Evolutionary conservation across 169 alveolate species (phyloP).

Genomic region (Cyclospora cayetanensis): DNA sequence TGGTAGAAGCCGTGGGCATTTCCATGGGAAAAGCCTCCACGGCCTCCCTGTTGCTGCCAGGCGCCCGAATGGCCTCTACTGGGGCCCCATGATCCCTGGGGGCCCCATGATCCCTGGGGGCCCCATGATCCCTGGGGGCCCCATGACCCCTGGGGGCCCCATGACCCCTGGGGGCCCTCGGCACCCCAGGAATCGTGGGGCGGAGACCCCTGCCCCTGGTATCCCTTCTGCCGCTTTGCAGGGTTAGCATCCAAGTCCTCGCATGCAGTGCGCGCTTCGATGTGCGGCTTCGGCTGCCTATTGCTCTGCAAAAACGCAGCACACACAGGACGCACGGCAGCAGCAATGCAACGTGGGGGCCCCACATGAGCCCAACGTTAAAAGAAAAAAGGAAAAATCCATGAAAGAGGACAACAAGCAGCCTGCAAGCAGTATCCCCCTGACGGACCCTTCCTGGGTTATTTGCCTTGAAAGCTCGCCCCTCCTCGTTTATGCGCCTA

Average conservation of each 20-base stretch:
- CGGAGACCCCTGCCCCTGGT: conserved; percentile 15
- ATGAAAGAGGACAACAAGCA: not conserved
- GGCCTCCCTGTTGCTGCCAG: not conserved
- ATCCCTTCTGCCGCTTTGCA: conserved; percentile 6
- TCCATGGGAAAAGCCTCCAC: not conserved
- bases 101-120: not conserved
- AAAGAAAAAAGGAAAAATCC: not conserved
- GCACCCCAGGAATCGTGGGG: not conserved
- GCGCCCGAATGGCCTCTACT: not conserved
- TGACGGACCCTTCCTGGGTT: conserved; percentile 27
- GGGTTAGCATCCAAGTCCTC: not conserved
- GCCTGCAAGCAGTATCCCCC: not conserved
- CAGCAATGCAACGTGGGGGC: not conserved
- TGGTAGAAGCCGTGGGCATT: not conserved
- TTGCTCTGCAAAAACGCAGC: not conserved
- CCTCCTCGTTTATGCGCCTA: conserved; percentile 60
- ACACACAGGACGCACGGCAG: no score
- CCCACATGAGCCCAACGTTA: not conserved
- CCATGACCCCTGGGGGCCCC: not conserved
- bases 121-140: not conserved
- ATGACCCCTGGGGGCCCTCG: not conserved
- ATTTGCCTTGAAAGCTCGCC: conserved; percentile 53
- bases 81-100: not conserved
- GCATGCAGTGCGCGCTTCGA: conserved; percentile 21
- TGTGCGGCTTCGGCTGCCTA: conserved; percentile 63